These are phyloP conservation scores for Ophiostoma quercus DNA, from an alignment of 2,329 filamentous ascomycete species.

Conservation along the genomic window DNA sequence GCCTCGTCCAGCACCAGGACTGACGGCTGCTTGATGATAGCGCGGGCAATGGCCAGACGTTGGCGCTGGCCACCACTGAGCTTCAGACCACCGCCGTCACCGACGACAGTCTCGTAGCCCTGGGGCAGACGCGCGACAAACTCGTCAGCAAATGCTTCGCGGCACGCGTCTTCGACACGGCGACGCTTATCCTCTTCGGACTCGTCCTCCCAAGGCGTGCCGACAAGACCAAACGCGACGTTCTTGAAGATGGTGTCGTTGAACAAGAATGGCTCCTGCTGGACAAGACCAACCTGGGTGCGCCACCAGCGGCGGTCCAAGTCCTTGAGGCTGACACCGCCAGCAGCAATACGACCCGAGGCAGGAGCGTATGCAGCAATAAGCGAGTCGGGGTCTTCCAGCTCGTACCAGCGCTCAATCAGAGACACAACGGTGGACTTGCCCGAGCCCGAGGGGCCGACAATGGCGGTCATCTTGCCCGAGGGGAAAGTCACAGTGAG, in stretches of 20 bases:
- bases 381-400: slow-evolving; percentile 32
- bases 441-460: slow-evolving; percentile 75
- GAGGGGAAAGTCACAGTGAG: slow-evolving; percentile 51
- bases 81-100: slow-evolving; percentile 74
- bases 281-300: slow-evolving; percentile 42
- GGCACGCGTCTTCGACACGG: slow-evolving; percentile 59
- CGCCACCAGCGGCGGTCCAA: slow-evolving; percentile 59
- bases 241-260: slow-evolving; percentile 49
- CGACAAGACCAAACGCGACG: slow-evolving; percentile 47
- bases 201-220: slow-evolving; percentile 38
- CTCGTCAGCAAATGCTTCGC: slow-evolving; percentile 63
- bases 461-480: slow-evolving; percentile 71
- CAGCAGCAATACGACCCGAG: slow-evolving; percentile 24
- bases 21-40: slow-evolving; percentile 32
- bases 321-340: slow-evolving; percentile 33
- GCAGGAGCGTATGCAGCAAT: slow-evolving; percentile 1
- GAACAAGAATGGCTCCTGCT: slow-evolving; percentile 42
- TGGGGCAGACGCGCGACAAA: slow-evolving; percentile 61
- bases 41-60: slow-evolving; percentile 56
- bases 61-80: slow-evolving; percentile 75
- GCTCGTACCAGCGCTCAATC: slow-evolving; percentile 65
- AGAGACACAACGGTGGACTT: slow-evolving; percentile 74
- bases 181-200: slow-evolving; percentile 42
- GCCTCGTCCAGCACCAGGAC: slow-evolving; percentile 34
- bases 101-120: slow-evolving; percentile 68